A percentile compares a stretch with the other conserved stretches of the same genome.
These are phyloP conservation scores for Magnaporthiopsis incrustans DNA, from an alignment of 2,329 filamentous ascomycete genomes.

Conservation along the genomic window DNA sequence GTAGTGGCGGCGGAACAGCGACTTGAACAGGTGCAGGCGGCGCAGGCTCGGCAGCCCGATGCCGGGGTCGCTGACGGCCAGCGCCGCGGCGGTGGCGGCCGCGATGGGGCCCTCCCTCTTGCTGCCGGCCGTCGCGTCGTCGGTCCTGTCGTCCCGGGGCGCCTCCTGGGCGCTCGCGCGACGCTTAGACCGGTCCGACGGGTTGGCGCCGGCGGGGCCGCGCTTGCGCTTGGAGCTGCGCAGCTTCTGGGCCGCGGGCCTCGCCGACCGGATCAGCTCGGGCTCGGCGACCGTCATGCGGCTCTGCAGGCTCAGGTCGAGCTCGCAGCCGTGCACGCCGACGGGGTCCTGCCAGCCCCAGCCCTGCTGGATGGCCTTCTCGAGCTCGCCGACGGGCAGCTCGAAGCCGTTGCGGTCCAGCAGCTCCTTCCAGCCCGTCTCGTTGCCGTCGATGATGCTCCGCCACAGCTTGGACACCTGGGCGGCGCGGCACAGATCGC, in stretches of 20 bases:
- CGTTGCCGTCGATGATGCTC: slow-evolving; percentile 81
- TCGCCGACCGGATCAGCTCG: slow-evolving; percentile 36
- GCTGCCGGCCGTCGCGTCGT: slow-evolving; percentile 36
- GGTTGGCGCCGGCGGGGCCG: slow-evolving; percentile 33
- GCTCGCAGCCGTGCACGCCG: slow-evolving; percentile 66
- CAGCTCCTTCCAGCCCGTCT: slow-evolving; percentile 91
- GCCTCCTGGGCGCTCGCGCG: slow-evolving; percentile 41
- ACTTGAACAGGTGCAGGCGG: slow-evolving; percentile 90
- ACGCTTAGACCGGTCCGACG: slow-evolving; percentile 45
- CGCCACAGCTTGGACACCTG: slow-evolving; percentile 95
- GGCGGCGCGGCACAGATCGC: slow-evolving; percentile 80
- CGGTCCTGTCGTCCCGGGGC: slow-evolving; percentile 32
- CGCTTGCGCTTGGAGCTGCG: slow-evolving; percentile 51
- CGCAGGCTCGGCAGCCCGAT: slow-evolving; percentile 71
- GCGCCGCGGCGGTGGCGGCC: slow-evolving; percentile 74
- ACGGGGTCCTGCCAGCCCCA: slow-evolving; percentile 96
- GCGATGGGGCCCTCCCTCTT: slow-evolving; percentile 77
- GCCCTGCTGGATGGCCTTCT: slow-evolving; percentile 78
- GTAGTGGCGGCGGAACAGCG: slow-evolving; percentile 85
- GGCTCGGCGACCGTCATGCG: slow-evolving; percentile 45
- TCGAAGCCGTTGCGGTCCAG: slow-evolving; percentile 77
- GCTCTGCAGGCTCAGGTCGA: slow-evolving; percentile 61
- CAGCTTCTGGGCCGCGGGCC: slow-evolving; percentile 28
- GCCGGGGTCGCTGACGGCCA: slow-evolving; percentile 73
- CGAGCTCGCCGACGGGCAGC: slow-evolving; percentile 73